Conservation (phyloP, 306 rosid genomes). For the Leucaena leucocephala region DNA sequence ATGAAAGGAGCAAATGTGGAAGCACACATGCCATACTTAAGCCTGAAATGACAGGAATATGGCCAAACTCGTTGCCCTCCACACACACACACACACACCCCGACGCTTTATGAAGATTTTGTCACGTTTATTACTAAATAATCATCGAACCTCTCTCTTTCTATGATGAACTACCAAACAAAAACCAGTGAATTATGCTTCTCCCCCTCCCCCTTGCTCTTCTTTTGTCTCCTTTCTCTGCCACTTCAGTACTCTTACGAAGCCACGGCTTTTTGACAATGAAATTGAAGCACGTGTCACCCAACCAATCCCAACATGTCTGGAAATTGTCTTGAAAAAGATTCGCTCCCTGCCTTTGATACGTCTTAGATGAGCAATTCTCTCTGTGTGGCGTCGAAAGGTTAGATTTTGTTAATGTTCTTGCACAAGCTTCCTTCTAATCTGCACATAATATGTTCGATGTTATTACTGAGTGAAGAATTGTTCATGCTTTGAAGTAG, state of each 20-base stretch:
- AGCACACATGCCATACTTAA: neutral
- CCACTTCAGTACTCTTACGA: conserved; percentile 41
- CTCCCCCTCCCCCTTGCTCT: conserved; percentile 29
- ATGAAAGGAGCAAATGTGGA: neutral
- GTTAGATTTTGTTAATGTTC: neutral
- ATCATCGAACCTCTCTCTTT: neutral
- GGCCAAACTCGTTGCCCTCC: neutral
- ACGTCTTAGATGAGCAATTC: neutral
- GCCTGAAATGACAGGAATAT: neutral
- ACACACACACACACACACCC: neutral
- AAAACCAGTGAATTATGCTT: neutral
- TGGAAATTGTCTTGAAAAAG: neutral
- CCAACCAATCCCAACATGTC: neutral
- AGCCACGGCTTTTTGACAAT: neutral
- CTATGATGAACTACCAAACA: conserved; percentile 34
- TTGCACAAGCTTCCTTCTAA: neutral
- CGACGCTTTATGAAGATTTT: neutral
- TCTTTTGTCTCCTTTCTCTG: conserved; percentile 24
- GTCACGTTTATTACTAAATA: neutral
- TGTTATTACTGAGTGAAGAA: neutral
- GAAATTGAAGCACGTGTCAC: conserved; percentile 6
- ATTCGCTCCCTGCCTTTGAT: neutral
- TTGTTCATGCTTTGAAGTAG: neutral
- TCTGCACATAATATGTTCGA: neutral
- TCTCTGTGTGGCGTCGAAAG: neutral